A percentile compares a stretch with the other conserved stretches of the same genome.
These are phyloP conservation scores for Didymella pinodella DNA, from an alignment of 2,329 filamentous ascomycete species.

Conservation along the genomic window DNA sequence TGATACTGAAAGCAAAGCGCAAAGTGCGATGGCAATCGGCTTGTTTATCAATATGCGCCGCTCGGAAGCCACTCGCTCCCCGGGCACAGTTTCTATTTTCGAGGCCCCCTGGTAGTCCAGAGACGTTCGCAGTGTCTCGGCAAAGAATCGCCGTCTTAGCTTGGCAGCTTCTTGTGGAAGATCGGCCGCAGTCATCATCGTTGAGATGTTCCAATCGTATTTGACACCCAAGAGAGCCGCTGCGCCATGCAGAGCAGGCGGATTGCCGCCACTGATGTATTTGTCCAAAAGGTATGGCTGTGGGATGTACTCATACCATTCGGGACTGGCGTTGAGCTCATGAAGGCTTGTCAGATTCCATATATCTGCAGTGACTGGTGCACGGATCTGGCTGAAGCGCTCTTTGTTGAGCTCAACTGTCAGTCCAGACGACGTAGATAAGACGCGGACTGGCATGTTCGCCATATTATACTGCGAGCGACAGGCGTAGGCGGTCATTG, in stretches of 20 bases:
- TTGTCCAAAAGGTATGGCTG: neutral
- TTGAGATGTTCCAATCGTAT: neutral
- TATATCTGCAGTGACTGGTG: neutral
- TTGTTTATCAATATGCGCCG: neutral
- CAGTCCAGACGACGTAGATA: neutral
- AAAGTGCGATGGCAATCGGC: neutral
- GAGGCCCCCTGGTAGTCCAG: neutral
- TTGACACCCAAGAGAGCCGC: neutral
- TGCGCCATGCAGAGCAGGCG: neutral
- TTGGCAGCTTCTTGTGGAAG: neutral
- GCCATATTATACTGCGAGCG: neutral
- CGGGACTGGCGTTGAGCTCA: neutral
- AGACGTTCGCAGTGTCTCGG: neutral
- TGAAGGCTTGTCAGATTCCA: neutral
- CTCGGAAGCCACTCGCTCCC: neutral
- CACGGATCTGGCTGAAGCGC: neutral
- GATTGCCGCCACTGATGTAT: neutral
- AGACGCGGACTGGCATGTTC: neutral
- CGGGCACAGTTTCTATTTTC: neutral
- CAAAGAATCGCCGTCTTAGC: neutral
- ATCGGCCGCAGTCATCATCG: neutral
- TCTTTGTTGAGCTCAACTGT: neutral
- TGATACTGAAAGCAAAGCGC: neutral
- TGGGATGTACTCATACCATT: neutral
- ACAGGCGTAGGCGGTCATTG: neutral